Conservation (phyloP, 805 yeast species). For the Spathaspora hagerdaliae region DNA sequence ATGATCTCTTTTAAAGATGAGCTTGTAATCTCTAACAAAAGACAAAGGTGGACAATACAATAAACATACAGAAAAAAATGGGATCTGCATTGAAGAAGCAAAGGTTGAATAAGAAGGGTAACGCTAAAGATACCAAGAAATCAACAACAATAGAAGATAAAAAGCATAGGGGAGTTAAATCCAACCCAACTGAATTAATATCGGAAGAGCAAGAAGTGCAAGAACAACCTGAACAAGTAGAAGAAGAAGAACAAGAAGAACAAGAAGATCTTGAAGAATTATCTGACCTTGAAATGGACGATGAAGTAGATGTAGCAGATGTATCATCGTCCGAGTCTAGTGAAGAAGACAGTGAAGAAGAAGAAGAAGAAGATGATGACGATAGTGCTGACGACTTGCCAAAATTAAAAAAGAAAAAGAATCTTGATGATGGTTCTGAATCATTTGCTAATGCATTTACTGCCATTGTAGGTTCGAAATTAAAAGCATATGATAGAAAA, state of each 20-base stretch:
- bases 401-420: constrained; percentile 47
- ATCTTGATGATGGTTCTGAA: constrained; percentile 65
- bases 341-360: constrained; percentile 2
- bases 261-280: background rate
- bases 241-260: constrained; percentile 16
- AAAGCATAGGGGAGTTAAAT: background rate
- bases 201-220: constrained; percentile 12
- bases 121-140: constrained; percentile 1
- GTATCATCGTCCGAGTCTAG: constrained; percentile 1
- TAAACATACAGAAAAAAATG: constrained; percentile 8
- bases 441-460: constrained; percentile 78
- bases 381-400: constrained; percentile 38
- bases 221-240: constrained; percentile 11
- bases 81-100: constrained; percentile 20
- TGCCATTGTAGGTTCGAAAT: constrained; percentile 77
- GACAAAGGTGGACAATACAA: no score
- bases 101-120: constrained; percentile 11
- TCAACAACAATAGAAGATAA: background rate
- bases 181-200: background rate
- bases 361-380: constrained; percentile 11
- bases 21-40: no score
- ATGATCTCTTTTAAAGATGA: no score
- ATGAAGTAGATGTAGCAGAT: constrained; percentile 23
- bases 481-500: constrained; percentile 83
- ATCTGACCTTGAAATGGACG: constrained; percentile 16